A percentile compares a stretch with the other conserved stretches of the same genome.
Evolutionary conservation across 192 early-diverging fungal genomes (phyloP).

Genomic region (Helicostylum pulchrum): DNA sequence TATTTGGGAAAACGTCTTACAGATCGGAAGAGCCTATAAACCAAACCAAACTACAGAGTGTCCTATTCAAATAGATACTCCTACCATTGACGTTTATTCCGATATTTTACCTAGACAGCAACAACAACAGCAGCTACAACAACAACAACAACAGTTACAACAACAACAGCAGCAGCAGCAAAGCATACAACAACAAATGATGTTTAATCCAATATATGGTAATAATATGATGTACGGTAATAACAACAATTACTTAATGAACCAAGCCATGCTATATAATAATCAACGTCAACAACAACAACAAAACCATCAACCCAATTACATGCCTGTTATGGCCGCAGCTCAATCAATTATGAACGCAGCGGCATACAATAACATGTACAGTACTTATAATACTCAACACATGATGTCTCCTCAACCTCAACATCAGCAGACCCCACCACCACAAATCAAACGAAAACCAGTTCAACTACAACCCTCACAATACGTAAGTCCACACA

Average conservation of each 20-base stretch:
- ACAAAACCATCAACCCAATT: conserved; percentile 3
- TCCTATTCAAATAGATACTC: neutral
- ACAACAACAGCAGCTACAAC: neutral
- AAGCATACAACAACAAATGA: neutral
- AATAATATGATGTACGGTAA: neutral
- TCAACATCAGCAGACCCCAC: neutral
- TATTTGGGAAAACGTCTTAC: neutral
- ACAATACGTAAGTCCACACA: neutral
- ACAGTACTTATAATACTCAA: neutral
- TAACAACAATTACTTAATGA: neutral
- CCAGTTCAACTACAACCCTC: neutral
- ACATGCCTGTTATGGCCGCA: neutral
- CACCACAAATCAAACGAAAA: neutral
- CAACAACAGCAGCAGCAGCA: neutral
- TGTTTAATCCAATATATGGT: neutral
- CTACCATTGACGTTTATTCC: neutral
- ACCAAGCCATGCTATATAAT: neutral
- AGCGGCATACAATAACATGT: neutral
- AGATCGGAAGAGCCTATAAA: neutral
- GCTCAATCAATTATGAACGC: neutral
- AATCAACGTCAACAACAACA: neutral
- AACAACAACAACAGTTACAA: neutral
- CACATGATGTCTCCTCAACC: neutral
- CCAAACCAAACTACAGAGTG: neutral
- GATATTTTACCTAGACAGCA: neutral